phyloP scores from a whole-genome alignment of 768 basidiomycete genomes.

The Boletus barrowsii region DNA sequence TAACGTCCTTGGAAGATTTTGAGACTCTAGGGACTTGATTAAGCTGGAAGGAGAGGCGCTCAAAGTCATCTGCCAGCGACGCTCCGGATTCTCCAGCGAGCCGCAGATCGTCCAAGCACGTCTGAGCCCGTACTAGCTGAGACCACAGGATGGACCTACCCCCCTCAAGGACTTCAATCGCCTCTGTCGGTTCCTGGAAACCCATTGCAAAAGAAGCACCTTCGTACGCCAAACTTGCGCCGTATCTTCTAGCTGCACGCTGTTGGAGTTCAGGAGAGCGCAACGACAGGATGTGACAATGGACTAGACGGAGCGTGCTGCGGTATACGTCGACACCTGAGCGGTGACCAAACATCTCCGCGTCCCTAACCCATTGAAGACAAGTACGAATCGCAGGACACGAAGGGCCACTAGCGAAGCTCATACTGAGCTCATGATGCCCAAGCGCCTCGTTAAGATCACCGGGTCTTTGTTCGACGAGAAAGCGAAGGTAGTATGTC shows the following conservation, averaged over 20 bases:
- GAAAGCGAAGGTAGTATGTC: constrained; percentile 24
- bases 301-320: constrained; percentile 23
- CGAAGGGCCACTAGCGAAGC: constrained; percentile 10
- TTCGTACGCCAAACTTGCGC: constrained; percentile 21
- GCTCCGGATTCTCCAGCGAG: constrained; percentile 14
- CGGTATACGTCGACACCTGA: constrained; percentile 31
- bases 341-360: constrained; percentile 19
- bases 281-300: constrained; percentile 13
- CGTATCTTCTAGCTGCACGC: constrained; percentile 9
- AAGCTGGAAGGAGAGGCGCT: constrained; percentile 17
- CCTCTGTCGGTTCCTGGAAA: constrained; percentile 21
- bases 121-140: constrained; percentile 28
- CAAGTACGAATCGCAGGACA: constrained; percentile 20
- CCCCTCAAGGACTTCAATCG: constrained; percentile 30
- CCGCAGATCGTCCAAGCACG: constrained; percentile 27
- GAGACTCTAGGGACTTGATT: constrained; percentile 10
- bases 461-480: constrained; percentile 14
- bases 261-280: constrained; percentile 20
- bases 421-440: constrained; percentile 23
- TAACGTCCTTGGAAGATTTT: constrained; percentile 15
- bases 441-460: constrained; percentile 26
- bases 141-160: constrained; percentile 36
- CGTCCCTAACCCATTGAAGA: constrained; percentile 21
- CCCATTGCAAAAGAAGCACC: constrained; percentile 29
- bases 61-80: constrained; percentile 21